Conservation (phyloP, 768 basidiomycete genomes). For the Mycena haematopus region DNA sequence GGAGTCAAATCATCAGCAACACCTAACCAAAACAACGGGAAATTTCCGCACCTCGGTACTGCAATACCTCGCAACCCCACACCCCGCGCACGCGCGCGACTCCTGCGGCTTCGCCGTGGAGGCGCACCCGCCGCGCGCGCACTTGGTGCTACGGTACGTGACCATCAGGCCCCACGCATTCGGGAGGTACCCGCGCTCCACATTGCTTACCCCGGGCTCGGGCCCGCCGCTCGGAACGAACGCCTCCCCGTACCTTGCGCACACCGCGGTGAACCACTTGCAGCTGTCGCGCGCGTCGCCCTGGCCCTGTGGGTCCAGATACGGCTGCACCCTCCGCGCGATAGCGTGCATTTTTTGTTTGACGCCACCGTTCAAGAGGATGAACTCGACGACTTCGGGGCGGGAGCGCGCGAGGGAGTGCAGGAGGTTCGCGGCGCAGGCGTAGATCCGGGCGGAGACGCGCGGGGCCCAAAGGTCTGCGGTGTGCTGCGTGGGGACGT, state of each 20-base stretch:
- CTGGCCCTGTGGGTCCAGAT: no score
- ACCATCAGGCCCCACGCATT: background rate
- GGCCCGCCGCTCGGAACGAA: background rate
- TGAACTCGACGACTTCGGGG: background rate
- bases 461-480: no score
- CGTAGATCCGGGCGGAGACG: no score
- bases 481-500: no score
- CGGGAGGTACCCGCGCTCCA: background rate
- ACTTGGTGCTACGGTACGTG: background rate
- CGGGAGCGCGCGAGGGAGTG: background rate
- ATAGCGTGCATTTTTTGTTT: conserved; percentile 1
- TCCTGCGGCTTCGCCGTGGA: background rate
- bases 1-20: no score
- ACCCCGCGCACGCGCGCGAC: background rate
- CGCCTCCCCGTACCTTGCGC: background rate
- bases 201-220: background rate
- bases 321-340: background rate
- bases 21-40: no score
- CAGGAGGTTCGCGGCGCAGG: background rate
- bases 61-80: conserved; percentile 14
- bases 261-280: conserved; percentile 7
- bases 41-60: background rate
- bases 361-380: background rate
- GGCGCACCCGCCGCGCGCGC: background rate
- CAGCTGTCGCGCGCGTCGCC: no score